Percentiles rank a stretch among this genome's conserved stretches.
phyloP scores from a whole-genome alignment of 2,329 filamentous ascomycete genomes.

The Colletotrichum godetiae region DNA sequence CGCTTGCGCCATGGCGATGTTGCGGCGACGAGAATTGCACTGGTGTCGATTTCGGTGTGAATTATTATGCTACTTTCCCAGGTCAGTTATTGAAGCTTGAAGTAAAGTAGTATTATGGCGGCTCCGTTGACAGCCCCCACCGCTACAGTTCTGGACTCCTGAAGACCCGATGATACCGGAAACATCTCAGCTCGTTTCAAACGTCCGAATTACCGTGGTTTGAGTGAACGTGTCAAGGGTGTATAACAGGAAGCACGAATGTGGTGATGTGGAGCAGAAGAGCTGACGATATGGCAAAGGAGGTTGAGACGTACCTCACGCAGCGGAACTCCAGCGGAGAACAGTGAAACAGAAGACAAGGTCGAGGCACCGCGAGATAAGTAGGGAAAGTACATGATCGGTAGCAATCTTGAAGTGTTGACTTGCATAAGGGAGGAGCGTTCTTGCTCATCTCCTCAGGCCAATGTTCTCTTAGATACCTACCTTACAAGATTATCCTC shows the following conservation, averaged over 20 bases:
- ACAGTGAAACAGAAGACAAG: not conserved
- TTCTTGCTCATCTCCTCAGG: not conserved
- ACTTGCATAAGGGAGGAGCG: not conserved
- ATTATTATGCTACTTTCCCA: too few species aligned
- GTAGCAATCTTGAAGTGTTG: not conserved
- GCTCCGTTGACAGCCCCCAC: too few species aligned
- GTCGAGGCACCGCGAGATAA: not conserved
- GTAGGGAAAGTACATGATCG: not conserved
- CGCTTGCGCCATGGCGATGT: not conserved
- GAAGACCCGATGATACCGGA: not conserved
- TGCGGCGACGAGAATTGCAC: not conserved
- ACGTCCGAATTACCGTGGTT: conserved; percentile 5
- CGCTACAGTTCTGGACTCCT: not conserved
- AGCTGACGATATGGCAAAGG: not conserved
- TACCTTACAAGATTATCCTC: not conserved
- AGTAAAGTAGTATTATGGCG: too few species aligned
- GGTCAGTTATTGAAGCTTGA: too few species aligned
- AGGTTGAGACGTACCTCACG: too few species aligned
- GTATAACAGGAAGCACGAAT: not conserved
- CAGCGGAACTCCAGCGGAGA: not conserved
- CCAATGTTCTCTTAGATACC: not conserved
- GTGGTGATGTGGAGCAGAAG: not conserved
- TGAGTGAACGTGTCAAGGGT: not conserved
- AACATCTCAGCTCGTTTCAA: conserved; percentile 10
- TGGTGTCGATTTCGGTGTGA: not conserved